Conservation (phyloP, 352 stramenopile species). For the Phytophthora ohioensis region DNA sequence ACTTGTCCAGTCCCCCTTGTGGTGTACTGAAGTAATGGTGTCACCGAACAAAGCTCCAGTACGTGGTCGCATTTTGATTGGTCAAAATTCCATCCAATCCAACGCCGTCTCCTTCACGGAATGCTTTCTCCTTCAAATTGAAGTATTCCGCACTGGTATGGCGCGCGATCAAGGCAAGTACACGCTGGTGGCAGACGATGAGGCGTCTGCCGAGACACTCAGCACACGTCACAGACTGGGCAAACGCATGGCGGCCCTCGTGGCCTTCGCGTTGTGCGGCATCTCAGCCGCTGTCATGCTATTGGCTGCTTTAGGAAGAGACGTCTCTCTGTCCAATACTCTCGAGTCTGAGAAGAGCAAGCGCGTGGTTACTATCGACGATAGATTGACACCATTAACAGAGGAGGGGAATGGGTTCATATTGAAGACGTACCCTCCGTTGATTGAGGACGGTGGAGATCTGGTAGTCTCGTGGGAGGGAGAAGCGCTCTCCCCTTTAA, state of each 20-base stretch:
- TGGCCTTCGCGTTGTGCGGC: constrained; percentile 22
- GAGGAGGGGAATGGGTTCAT: constrained; percentile 23
- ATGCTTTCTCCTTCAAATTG: constrained; percentile 25
- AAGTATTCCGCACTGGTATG: constrained; percentile 36
- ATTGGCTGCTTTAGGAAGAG: neutral
- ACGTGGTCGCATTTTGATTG: constrained; percentile 6
- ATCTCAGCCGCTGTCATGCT: constrained; percentile 13
- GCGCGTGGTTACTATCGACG: neutral
- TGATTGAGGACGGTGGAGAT: constrained; percentile 56
- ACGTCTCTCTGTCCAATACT: neutral
- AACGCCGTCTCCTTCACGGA: neutral
- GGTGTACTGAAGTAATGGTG: neutral
- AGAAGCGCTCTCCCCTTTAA: constrained; percentile 3
- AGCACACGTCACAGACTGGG: constrained; percentile 5
- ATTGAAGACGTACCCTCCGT: constrained; percentile 48
- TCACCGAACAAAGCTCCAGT: neutral
- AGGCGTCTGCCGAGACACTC: constrained; percentile 12
- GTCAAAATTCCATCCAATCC: constrained; percentile 22
- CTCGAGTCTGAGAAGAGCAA: constrained; percentile 2
- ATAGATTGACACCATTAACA: constrained; percentile 1
- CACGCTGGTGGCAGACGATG: constrained; percentile 29
- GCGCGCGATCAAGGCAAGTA: constrained; percentile 31
- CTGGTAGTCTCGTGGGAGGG: constrained; percentile 63
- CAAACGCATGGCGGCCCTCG: constrained; percentile 20
- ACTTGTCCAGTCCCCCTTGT: neutral